Evolutionary conservation across 1,284 basidiomycete species (phyloP).

Genomic region (Anthracocystis setariae): DNA sequence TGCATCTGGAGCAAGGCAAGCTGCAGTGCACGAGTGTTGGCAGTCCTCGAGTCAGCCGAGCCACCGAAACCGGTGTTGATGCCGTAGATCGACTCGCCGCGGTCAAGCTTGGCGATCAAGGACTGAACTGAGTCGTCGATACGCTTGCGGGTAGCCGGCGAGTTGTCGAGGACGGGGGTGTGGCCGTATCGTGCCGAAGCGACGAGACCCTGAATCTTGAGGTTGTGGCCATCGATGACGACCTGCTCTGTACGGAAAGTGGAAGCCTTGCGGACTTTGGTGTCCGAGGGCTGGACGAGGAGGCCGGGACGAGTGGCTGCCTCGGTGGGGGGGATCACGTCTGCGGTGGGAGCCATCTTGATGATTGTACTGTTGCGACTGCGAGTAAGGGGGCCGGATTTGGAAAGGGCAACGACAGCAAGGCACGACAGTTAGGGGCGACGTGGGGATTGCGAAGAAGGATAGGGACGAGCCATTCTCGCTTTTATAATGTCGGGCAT

Average conservation of each 20-base stretch:
- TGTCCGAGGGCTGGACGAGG: slow-evolving; percentile 35
- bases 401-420: background rate
- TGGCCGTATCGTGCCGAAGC: slow-evolving; percentile 53
- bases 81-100: slow-evolving; percentile 58
- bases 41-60: slow-evolving; percentile 57
- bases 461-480: background rate
- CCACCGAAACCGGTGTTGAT: slow-evolving; percentile 63
- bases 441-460: background rate
- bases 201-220: slow-evolving; percentile 54
- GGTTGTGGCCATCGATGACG: slow-evolving; percentile 52
- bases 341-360: slow-evolving; percentile 39
- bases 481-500: background rate
- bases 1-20: slow-evolving; percentile 61
- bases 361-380: background rate
- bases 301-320: slow-evolving; percentile 15
- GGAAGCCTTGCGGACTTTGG: slow-evolving; percentile 47
- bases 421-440: background rate
- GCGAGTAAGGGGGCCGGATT: background rate
- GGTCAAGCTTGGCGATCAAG: slow-evolving; percentile 50
- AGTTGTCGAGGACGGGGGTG: slow-evolving; percentile 49
- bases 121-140: slow-evolving; percentile 56
- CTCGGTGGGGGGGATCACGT: slow-evolving; percentile 28
- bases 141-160: slow-evolving; percentile 43
- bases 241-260: slow-evolving; percentile 46
- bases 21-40: slow-evolving; percentile 57